Evolutionary conservation across 805 yeast species (phyloP).

Genomic region (Cyberlindnera meyerae): DNA sequence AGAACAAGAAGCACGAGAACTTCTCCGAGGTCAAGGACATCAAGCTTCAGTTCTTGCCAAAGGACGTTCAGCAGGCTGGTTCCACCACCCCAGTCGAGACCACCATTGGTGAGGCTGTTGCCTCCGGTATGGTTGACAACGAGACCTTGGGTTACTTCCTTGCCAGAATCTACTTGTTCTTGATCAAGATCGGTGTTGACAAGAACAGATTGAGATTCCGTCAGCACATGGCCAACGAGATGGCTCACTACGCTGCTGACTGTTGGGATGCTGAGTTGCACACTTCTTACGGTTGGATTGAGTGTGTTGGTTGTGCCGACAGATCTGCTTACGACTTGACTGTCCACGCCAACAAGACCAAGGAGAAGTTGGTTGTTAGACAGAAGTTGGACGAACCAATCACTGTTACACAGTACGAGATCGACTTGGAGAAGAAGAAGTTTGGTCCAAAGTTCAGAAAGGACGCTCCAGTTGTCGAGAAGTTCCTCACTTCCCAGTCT

Average conservation of each 20-base stretch:
- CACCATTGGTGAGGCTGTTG: constrained; percentile 88
- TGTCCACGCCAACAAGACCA: constrained; percentile 92
- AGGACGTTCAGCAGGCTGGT: constrained; percentile 84
- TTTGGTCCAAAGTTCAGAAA: constrained; percentile 98
- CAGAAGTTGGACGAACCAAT: constrained; percentile 82
- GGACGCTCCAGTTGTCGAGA: constrained; percentile 90
- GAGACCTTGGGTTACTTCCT: constrained; percentile 96
- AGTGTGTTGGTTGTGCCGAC: constrained; percentile 99
- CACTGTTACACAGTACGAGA: constrained; percentile 76
- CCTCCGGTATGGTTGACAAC: constrained; percentile 84
- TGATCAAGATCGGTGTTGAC: constrained; percentile 87
- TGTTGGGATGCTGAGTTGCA: constrained; percentile 99
- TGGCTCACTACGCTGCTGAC: constrained; percentile 99
- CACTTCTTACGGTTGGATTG: constrained; percentile 98
- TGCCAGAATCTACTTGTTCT: constrained; percentile 85
- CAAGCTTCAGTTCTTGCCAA: constrained; percentile 75
- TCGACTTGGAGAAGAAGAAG: constrained; percentile 86
- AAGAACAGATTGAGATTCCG: constrained; percentile 83
- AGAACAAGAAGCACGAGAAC: constrained; percentile 74
- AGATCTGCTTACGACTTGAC: constrained; percentile 96
- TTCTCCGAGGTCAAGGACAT: constrained; percentile 73
- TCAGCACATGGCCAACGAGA: constrained; percentile 97
- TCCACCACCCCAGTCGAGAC: constrained; percentile 57
- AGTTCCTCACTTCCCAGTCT: constrained; percentile 67
- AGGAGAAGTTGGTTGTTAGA: constrained; percentile 92